Evolutionary conservation across 2,329 filamentous ascomycete genomes (phyloP), one percentile per base, ranked within the genome.

Genomic region (Diaporthe citri): DNA sequence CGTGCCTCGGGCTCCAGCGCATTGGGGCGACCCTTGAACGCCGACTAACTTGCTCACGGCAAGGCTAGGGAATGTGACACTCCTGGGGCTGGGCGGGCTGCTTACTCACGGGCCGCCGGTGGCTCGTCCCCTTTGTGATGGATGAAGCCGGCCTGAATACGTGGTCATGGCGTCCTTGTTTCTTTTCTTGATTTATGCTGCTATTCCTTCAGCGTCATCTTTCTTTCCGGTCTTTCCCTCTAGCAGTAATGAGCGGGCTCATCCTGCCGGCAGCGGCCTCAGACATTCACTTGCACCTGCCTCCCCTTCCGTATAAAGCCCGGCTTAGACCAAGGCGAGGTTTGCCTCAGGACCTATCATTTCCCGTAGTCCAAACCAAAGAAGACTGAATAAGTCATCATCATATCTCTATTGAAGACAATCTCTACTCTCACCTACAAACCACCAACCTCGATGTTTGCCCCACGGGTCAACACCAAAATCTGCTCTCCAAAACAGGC

Each of bases 401-500:
- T 12, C 51, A 52, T 55, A 46, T 28, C 15, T 31, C 31, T 59
- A 60, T 13, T 48, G 28, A 48, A 57, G 22, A 59, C 41, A 51
- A 60, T 52, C 34, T 39, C 43, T 59, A 59, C 43, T 62, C 43
- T 31, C 10, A 52, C 39, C 25, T 51, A 51, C 34, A 70, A 25
- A 64, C 15, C 52, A 41, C 66, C 72, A 66, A 12, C 66, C 52
- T 67, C 69, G 22, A 83, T 83, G 82, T 78, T 82, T 43, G 79
- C 80, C 39, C 73, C 79, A 60, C 75, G 76, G 73, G 77, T 79
- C 70, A 79, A 78, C 62, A 78, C 72, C 69, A 80, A 72, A 69
- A 74, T 81, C 73, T 81, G 79, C 75, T 81, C 79, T 28, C 77
- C 80, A 12, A 78, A 76, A 62, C 80, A 81, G 55, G 80, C 78